Evolutionary conservation across 2,329 filamentous ascomycete genomes (phyloP).

Genomic region (Fusarium torulosum): DNA sequence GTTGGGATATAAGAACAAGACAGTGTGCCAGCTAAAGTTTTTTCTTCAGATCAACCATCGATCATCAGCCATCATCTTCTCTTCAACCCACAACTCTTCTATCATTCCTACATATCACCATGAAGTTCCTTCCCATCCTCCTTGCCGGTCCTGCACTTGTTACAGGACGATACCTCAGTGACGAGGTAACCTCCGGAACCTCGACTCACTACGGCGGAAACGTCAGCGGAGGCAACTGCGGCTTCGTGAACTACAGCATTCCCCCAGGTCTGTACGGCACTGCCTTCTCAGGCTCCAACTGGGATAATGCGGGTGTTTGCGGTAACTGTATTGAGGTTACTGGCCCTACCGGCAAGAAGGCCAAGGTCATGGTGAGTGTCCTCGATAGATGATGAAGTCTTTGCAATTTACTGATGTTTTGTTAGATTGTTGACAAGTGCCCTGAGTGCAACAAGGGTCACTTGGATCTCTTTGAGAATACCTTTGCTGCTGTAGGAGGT

Average conservation of each 20-base stretch:
- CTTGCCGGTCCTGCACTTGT: constrained; percentile 41
- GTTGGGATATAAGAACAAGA: constrained; percentile 9
- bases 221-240: constrained; percentile 70
- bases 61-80: background rate
- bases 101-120: constrained; percentile 4
- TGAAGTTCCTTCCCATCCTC: constrained; percentile 43
- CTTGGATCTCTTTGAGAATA: constrained; percentile 61
- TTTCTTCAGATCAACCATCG: background rate
- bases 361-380: constrained; percentile 72
- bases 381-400: fast-evolving
- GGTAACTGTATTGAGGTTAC: constrained; percentile 72
- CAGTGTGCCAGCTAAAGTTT: background rate
- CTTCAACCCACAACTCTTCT: background rate
- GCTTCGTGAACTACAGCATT: constrained; percentile 71
- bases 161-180: constrained; percentile 30
- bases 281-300: constrained; percentile 69
- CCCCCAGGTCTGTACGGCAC: constrained; percentile 71
- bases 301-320: constrained; percentile 68
- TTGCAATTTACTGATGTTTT: background rate
- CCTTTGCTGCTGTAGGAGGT: constrained; percentile 55
- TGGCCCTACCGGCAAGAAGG: constrained; percentile 63
- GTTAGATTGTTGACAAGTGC: constrained; percentile 60
- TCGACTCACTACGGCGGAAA: constrained; percentile 68
- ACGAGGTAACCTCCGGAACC: constrained; percentile 29
- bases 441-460: constrained; percentile 57